A percentile compares a stretch with the other conserved stretches of the same genome.
These are phyloP conservation scores for Trifolium dubium DNA, from an alignment of 306 rosid genomes.

Conservation along the genomic window DNA sequence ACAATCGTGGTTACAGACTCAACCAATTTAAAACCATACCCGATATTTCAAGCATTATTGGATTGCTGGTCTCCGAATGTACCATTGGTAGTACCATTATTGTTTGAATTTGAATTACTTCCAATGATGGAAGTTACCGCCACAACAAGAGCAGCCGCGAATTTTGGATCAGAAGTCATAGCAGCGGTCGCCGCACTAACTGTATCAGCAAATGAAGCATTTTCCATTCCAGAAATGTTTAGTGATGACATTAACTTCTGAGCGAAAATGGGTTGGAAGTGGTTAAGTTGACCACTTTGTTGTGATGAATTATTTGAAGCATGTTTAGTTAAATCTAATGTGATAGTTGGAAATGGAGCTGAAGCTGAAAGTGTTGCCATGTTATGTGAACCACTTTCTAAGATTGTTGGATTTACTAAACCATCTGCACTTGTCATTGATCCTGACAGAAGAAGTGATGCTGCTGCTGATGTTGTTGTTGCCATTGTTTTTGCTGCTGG, in stretches of 20 bases:
- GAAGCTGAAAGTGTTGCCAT: conserved; percentile 66
- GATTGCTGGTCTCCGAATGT: neutral
- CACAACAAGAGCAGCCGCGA: conserved; percentile 57
- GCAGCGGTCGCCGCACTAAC: conserved; percentile 53
- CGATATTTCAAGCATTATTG: neutral
- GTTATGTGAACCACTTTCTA: conserved; percentile 47
- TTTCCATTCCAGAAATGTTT: conserved; percentile 18
- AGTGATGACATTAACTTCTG: conserved; percentile 7
- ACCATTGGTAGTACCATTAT: conserved; percentile 13
- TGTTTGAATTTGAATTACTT: conserved; percentile 40
- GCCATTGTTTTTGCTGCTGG: conserved; percentile 70
- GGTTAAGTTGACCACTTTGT: neutral
- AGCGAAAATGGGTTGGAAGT: conserved; percentile 13
- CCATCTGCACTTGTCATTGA: conserved; percentile 58
- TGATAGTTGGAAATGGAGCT: conserved; percentile 77
- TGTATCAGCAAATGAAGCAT: conserved; percentile 33
- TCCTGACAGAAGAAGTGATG: conserved; percentile 65
- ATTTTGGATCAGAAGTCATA: conserved; percentile 59
- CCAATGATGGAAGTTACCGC: conserved; percentile 57
- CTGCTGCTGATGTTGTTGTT: conserved; percentile 65
- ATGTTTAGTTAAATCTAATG: conserved; percentile 59
- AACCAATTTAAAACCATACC: neutral
- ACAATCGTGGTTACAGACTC: neutral
- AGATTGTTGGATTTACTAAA: conserved; percentile 41
- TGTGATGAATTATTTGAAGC: conserved; percentile 24